Base-by-base conservation (phyloP, 2,329 filamentous ascomycete genomes). In the Trichothecium sympodiale region DNA sequence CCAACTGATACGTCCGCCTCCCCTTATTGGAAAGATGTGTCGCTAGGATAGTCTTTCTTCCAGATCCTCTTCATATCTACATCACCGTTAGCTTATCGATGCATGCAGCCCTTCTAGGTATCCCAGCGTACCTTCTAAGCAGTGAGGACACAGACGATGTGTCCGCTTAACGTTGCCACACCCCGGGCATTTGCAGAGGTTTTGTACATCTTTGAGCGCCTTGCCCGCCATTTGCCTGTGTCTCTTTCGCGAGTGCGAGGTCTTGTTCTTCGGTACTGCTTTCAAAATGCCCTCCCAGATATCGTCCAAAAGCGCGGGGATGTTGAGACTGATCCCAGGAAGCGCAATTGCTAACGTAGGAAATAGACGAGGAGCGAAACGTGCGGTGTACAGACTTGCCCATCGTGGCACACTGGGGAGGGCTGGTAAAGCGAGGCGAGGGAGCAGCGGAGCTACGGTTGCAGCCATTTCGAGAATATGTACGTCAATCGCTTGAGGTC, bases 181-280 rank as follows among this genome's bases (percentile, higher is more conserved):
- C 12, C 79, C 84, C 1, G 89, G 83, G 56, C 91, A 98, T 53
- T 77, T 84, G 64, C 87, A 94, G 47, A 98, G 63, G 36, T 76
- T 74, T 43, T 82, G 91, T 39, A 94, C 78, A 55, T 98, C 91
- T 64, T 94, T 84, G 48, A 98, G 61, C 31, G 80, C 89, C 65
- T 98, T 98, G 52, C 91, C 91, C 17, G 88, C 89, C 80, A 96
- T 83, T 55, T 94, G 87, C 51, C 93, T 77, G 54, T 87, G 80
- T 48, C 91, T 75, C 71, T 87, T 94, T 67, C 91, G 94, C 68
- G 85, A 85, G 60, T 98, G 86, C 29, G 89, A 95, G 25, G 87
- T 93, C 74, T 96, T 98, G 67, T 94, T 96, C 73, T 98, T 98
- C 5, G 91, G 91, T 13, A 96, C 91, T 2, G 91, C 91, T 46